These are phyloP conservation scores for Xylariaceae sp. DNA, from an alignment of 2,329 filamentous ascomycete genomes.

Conservation along the genomic window DNA sequence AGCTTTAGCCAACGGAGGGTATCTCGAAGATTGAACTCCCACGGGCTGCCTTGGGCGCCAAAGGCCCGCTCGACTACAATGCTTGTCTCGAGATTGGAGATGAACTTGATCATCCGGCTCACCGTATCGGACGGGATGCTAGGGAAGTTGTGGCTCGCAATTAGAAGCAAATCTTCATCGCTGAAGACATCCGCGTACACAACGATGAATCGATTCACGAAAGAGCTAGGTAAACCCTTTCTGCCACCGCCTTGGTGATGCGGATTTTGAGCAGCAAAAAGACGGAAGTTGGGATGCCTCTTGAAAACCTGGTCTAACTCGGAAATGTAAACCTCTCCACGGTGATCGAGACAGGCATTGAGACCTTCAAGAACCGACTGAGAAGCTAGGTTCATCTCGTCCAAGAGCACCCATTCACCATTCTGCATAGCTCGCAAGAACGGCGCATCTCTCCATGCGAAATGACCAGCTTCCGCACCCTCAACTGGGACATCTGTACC, in stretches of 20 bases:
- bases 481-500: slow-evolving; percentile 94
- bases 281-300: slow-evolving; percentile 80
- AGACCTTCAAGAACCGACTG: slow-evolving; percentile 94
- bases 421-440: slow-evolving; percentile 96
- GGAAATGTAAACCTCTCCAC: slow-evolving; percentile 91
- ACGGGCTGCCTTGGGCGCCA: slow-evolving; percentile 67
- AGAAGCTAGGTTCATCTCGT: slow-evolving; percentile 98
- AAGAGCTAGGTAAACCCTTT: slow-evolving; percentile 90
- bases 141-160: slow-evolving; percentile 74
- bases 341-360: slow-evolving; percentile 93
- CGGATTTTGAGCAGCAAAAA: slow-evolving; percentile 96
- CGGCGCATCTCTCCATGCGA: slow-evolving; percentile 92
- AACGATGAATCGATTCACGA: slow-evolving; percentile 96
- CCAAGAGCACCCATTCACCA: slow-evolving; percentile 92
- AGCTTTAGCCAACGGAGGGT: slow-evolving; percentile 82
- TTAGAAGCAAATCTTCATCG: slow-evolving; percentile 71
- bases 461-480: slow-evolving; percentile 83
- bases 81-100: slow-evolving; percentile 71
- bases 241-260: slow-evolving; percentile 94
- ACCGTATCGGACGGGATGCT: slow-evolving; percentile 54
- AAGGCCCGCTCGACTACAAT: slow-evolving; percentile 57
- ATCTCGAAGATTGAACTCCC: slow-evolving; percentile 94
- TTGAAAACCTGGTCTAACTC: slow-evolving; percentile 93
- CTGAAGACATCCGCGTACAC: slow-evolving; percentile 93
- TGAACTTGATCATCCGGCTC: slow-evolving; percentile 66